Base-by-base conservation (phyloP, 2,329 filamentous ascomycete species). In the Cladosporium austrohemisphaericum region DNA sequence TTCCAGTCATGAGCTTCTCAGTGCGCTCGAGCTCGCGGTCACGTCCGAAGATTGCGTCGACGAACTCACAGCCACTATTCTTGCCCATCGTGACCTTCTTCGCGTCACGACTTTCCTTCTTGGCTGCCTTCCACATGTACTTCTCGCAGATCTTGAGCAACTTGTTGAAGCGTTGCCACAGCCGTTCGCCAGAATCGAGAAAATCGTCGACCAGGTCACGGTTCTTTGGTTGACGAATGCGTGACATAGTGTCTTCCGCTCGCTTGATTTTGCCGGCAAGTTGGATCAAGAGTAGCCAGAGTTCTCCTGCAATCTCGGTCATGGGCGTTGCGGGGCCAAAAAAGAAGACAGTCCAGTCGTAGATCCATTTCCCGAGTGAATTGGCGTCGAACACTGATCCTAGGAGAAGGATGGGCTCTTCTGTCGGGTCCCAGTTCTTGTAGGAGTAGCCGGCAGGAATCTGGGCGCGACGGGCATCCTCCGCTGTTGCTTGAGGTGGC, bases 321-420 rank as follows among this genome's bases (percentile, higher is more conserved):
- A 96, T 88, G 43, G 90, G 88, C 9, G 86, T 89, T 32, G 81
- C 80, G 11, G 89, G 81, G 29, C 88, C 88, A 59, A 94, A 84
- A 67, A 86, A 84, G 74, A 88, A 95, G 56, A 96, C 88, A 14
- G 93, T 96, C 93, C 93, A 98, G 77, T 97, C 93, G 71, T 95
- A 98, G 65, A 98, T 94, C 93, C 93, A 98, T 73, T 96, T 96
- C 64, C 93, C 93, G 23, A 98, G 79, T 20, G 89, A 95, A 78
- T 97, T 96, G 64, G 92, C 88, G 66, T 97, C 93, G 65, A 97
- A 97, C 50, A 97, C 93, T 65, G 88, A 95, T 43, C 93, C 93
- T 18, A 97, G 79, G 20, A 98, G 80, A 65, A 96, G 84, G 66
- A 98, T 96, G 44, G 93, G 93, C 59, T 90, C 84, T 74, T 97